A percentile compares a stretch with the other conserved stretches of the same genome.
Conservation (phyloP, 2,329 filamentous ascomycete genomes). For the Diaporthe longicolla region DNA sequence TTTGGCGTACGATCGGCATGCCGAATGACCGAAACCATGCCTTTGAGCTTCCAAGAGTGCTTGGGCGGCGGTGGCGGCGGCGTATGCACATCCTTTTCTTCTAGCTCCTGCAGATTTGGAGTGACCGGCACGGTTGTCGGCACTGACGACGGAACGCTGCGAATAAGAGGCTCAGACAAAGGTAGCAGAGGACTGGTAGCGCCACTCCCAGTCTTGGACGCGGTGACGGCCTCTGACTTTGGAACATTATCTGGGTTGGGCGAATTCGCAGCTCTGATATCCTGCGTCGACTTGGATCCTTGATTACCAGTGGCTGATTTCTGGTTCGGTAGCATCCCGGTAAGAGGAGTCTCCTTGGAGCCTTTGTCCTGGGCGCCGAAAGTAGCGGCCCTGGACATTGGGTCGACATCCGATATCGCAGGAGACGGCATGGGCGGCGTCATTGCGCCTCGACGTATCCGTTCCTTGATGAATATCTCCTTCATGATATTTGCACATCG, state of each 20-base stretch:
- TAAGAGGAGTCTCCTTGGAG: constrained; percentile 44
- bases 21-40: constrained; percentile 94
- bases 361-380: constrained; percentile 46
- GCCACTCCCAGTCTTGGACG: constrained; percentile 45
- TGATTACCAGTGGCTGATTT: constrained; percentile 34
- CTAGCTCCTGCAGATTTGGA: constrained; percentile 54
- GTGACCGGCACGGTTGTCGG: constrained; percentile 58
- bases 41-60: constrained; percentile 98
- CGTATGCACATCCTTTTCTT: constrained; percentile 58
- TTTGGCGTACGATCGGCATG: constrained; percentile 98
- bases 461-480: constrained; percentile 89
- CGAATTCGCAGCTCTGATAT: constrained; percentile 16
- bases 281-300: constrained; percentile 36
- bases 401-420: constrained; percentile 55
- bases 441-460: constrained; percentile 74
- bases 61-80: constrained; percentile 81
- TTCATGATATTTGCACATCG: constrained; percentile 88
- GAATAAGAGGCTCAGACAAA: constrained; percentile 43
- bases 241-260: constrained; percentile 42
- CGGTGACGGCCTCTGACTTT: constrained; percentile 49
- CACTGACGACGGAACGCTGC: constrained; percentile 54
- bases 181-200: constrained; percentile 47
- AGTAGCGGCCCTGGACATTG: constrained; percentile 48
- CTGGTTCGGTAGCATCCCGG: constrained; percentile 42
- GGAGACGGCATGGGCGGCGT: constrained; percentile 67